These are phyloP conservation scores for Pythium guiyangense DNA, from an alignment of 352 stramenopile species.

Conservation along the genomic window DNA sequence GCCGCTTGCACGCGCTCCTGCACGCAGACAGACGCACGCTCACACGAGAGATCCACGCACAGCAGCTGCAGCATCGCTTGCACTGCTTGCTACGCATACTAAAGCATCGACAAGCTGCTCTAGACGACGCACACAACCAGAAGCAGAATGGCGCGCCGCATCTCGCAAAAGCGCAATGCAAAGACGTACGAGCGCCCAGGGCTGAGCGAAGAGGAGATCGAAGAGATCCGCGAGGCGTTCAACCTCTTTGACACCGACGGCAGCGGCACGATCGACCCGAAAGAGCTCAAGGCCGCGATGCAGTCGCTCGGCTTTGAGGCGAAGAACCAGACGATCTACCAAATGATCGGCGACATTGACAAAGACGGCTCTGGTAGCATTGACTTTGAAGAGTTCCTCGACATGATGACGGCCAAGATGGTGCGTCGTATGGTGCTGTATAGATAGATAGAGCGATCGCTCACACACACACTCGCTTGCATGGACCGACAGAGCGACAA, in stretches of 20 bases:
- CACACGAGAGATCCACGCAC: no score
- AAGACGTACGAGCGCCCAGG: constrained; percentile 90
- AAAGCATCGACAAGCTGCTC: no score
- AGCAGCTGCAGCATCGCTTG: no score
- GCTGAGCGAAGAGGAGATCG: constrained; percentile 93
- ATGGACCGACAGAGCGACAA: constrained; percentile 87
- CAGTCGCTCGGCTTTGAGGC: constrained; percentile 95
- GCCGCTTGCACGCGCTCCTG: no score
- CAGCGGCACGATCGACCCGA: constrained; percentile 95
- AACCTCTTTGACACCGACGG: constrained; percentile 97
- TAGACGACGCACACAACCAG: background rate
- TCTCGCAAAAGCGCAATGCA: constrained; percentile 79
- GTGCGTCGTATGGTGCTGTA: no score
- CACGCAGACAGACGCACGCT: no score
- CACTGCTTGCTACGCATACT: no score
- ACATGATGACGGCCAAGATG: constrained; percentile 97
- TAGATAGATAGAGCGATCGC: background rate
- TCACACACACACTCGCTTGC: no score
- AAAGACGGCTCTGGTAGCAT: constrained; percentile 95
- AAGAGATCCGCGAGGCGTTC: constrained; percentile 96
- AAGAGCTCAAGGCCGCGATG: constrained; percentile 97
- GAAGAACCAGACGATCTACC: constrained; percentile 97
- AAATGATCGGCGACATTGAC: constrained; percentile 97
- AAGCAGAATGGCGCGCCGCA: constrained; percentile 50
- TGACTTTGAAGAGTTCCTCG: constrained; percentile 96